phyloP scores from a whole-genome alignment of 306 rosid genomes.

The Dryas octopetala region DNA sequence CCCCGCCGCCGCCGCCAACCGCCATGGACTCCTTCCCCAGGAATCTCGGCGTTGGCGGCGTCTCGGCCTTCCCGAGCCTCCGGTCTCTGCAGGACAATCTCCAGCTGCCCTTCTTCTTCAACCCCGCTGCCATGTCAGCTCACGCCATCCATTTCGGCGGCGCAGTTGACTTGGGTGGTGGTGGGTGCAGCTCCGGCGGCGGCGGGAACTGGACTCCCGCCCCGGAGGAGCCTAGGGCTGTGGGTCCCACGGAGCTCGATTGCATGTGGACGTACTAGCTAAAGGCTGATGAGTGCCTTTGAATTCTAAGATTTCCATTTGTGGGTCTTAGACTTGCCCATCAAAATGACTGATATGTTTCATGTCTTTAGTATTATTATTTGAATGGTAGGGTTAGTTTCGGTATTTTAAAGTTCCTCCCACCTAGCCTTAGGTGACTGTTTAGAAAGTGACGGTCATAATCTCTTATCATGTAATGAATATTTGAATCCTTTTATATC shows the following conservation, averaged over 20 bases:
- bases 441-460: too few species aligned
- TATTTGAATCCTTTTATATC: too few species aligned
- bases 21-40: constrained; percentile 44
- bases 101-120: constrained; percentile 57
- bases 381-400: neutral
- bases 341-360: neutral
- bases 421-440: too few species aligned
- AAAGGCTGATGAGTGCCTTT: neutral
- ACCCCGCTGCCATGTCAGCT: constrained; percentile 24
- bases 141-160: constrained; percentile 6
- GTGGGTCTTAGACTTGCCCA: neutral
- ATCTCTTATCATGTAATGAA: too few species aligned
- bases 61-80: constrained; percentile 75
- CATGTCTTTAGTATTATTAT: too few species aligned
- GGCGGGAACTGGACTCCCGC: constrained; percentile 39
- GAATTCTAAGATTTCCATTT: neutral
- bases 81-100: constrained; percentile 88
- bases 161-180: constrained; percentile 26
- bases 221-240: constrained; percentile 37
- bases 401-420: neutral
- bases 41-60: constrained; percentile 38
- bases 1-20: constrained; percentile 5
- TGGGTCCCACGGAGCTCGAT: constrained; percentile 61
- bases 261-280: constrained; percentile 79
- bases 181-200: constrained; percentile 25